Evolutionary conservation across 2,329 filamentous ascomycete genomes (phyloP).

Genomic region (Cladosporium sp.): DNA sequence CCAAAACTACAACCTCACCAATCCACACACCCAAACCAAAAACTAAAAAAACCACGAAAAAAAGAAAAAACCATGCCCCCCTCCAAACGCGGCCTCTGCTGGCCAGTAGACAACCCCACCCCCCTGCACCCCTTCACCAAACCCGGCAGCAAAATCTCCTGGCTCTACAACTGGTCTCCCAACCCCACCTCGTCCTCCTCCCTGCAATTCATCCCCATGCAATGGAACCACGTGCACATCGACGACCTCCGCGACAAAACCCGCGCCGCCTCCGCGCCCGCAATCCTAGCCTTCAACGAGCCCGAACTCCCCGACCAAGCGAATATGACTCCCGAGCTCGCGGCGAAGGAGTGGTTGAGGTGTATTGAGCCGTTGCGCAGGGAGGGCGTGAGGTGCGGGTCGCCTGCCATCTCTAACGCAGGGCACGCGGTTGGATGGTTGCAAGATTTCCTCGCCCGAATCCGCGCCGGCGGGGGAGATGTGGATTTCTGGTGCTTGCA

Average conservation of each 20-base stretch:
- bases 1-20: background rate
- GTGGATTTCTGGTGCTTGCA: constrained; percentile 30
- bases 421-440: constrained; percentile 26
- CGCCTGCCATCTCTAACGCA: constrained; percentile 28
- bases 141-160: constrained; percentile 30
- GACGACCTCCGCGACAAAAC: constrained; percentile 23
- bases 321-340: constrained; percentile 26
- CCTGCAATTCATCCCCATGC: constrained; percentile 30
- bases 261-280: constrained; percentile 10
- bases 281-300: constrained; percentile 29
- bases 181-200: constrained; percentile 22
- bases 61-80: background rate
- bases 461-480: constrained; percentile 24
- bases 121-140: constrained; percentile 28
- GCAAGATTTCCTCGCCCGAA: constrained; percentile 22
- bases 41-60: background rate
- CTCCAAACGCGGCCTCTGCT: constrained; percentile 30
- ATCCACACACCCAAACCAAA: no score
- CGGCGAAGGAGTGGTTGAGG: constrained; percentile 25
- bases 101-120: constrained; percentile 26
- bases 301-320: constrained; percentile 30
- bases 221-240: constrained; percentile 29
- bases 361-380: constrained; percentile 26
- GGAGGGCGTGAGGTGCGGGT: constrained; percentile 20
- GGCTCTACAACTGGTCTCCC: constrained; percentile 33